phyloP scores from a whole-genome alignment of 2,329 filamentous ascomycete species.

The Nemania sp. region DNA sequence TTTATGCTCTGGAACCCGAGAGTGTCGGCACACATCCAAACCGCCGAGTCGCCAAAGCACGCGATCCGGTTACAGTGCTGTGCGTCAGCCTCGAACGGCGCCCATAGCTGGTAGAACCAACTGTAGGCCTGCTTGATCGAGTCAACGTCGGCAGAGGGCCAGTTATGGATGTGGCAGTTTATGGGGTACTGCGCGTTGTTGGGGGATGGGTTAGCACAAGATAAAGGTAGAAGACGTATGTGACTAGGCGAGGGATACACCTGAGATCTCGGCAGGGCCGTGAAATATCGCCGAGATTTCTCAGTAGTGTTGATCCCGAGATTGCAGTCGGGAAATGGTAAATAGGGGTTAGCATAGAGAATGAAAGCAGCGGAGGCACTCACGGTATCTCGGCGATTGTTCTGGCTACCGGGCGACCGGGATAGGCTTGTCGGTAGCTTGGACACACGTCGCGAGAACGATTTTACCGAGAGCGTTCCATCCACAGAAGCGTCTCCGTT shows the following conservation, averaged over 20 bases:
- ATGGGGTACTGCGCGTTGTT: slow-evolving; percentile 31
- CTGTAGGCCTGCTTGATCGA: slow-evolving; percentile 36
- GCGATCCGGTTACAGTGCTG: slow-evolving; percentile 33
- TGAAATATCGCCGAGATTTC: not conserved
- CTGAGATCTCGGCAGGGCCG: no score
- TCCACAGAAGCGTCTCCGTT: not conserved
- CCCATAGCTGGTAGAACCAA: slow-evolving; percentile 35
- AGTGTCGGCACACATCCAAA: slow-evolving; percentile 37
- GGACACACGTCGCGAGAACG: not conserved
- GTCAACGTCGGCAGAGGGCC: slow-evolving; percentile 34
- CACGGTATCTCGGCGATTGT: slow-evolving; percentile 30
- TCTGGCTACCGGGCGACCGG: not conserved
- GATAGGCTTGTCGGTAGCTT: not conserved
- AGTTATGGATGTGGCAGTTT: slow-evolving; percentile 37
- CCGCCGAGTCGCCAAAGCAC: slow-evolving; percentile 28
- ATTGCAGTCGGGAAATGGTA: not conserved
- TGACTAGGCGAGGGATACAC: not conserved
- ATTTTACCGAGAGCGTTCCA: not conserved
- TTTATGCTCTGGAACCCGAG: slow-evolving; percentile 26
- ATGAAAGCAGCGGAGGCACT: not conserved
- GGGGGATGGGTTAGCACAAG: not conserved
- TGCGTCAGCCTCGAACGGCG: slow-evolving; percentile 31
- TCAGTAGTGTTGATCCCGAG: not conserved
- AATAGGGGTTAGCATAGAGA: not conserved
- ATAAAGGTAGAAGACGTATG: no score